Conservation (phyloP, 2,329 filamentous ascomycete species). For the Dactylellina haptotyla region DNA sequence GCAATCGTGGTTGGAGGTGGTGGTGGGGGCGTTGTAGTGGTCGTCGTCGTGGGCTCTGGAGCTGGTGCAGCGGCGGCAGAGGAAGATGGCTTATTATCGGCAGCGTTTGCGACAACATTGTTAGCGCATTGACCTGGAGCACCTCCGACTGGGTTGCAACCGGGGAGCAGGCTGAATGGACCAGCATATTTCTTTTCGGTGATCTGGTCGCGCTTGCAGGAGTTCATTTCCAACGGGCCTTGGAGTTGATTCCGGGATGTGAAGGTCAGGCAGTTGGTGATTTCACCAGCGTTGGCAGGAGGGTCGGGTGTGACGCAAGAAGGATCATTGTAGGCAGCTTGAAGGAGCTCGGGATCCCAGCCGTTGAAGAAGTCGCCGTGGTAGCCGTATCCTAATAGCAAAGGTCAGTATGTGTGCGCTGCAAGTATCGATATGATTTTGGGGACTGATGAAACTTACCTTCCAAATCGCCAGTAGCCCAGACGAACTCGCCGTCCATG, state of each 20-base stretch:
- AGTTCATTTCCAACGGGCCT: constrained; percentile 16
- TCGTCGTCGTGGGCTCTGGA: constrained; percentile 1
- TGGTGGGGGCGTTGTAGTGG: background rate
- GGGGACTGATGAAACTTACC: constrained; percentile 63
- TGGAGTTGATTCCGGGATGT: constrained; percentile 28
- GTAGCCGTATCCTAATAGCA: constrained; percentile 64
- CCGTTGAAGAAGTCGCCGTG: constrained; percentile 69
- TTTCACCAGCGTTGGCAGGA: constrained; percentile 27
- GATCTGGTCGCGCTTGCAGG: constrained; percentile 29
- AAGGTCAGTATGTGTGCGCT: constrained; percentile 37
- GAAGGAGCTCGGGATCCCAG: constrained; percentile 62
- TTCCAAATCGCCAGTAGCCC: constrained; percentile 80
- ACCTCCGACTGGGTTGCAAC: constrained; percentile 65
- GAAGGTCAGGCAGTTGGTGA: constrained; percentile 29
- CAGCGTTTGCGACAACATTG: constrained; percentile 23
- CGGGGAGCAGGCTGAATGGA: constrained; percentile 63
- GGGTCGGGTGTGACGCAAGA: constrained; percentile 38
- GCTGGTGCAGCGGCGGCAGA: background rate
- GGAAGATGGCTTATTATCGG: background rate
- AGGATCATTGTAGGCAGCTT: constrained; percentile 60
- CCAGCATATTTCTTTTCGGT: constrained; percentile 11
- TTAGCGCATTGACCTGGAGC: constrained; percentile 15
- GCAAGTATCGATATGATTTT: constrained; percentile 17
- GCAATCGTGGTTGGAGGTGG: constrained; percentile 36
- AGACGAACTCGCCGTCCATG: constrained; percentile 72